These are phyloP conservation scores for Mallotus nudiflorus DNA, from an alignment of 345 rosid genomes.

Conservation along the genomic window DNA sequence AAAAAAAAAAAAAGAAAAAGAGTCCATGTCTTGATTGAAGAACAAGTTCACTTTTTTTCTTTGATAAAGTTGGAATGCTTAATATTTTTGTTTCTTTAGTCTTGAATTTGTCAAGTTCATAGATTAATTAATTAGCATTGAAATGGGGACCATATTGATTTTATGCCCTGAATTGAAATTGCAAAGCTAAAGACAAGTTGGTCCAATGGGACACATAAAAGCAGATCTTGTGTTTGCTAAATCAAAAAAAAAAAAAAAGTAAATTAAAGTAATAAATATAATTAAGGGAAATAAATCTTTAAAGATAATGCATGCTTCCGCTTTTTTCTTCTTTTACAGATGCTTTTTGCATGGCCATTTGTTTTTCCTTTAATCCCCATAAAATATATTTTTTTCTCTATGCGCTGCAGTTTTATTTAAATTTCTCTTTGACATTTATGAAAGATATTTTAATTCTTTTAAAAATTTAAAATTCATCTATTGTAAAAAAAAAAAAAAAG, in stretches of 20 bases:
- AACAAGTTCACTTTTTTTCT: neutral
- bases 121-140: neutral
- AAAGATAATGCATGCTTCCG: neutral
- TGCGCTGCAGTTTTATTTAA: neutral
- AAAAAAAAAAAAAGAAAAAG: too few species aligned
- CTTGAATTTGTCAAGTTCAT: neutral
- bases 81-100: neutral
- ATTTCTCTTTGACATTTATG: neutral
- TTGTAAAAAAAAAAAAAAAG: too few species aligned
- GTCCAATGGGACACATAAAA: slow-evolving; percentile 13
- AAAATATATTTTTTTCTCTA: slow-evolving; percentile 1
- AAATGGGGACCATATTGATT: slow-evolving; percentile 11
- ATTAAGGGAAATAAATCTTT: neutral
- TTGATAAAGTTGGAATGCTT: neutral
- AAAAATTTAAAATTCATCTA: too few species aligned
- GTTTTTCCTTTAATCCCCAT: neutral
- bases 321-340: neutral
- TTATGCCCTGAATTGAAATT: neutral
- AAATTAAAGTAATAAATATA: slow-evolving; percentile 17
- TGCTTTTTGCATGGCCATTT: slow-evolving; percentile 22
- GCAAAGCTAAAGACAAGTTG: slow-evolving; percentile 24
- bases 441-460: too few species aligned
- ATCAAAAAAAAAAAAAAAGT: slow-evolving; percentile 38
- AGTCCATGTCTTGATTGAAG: slow-evolving; percentile 7
- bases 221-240: slow-evolving; percentile 17